Conservation (phyloP, 306 rosid species). For the Prunus fruticosa region DNA sequence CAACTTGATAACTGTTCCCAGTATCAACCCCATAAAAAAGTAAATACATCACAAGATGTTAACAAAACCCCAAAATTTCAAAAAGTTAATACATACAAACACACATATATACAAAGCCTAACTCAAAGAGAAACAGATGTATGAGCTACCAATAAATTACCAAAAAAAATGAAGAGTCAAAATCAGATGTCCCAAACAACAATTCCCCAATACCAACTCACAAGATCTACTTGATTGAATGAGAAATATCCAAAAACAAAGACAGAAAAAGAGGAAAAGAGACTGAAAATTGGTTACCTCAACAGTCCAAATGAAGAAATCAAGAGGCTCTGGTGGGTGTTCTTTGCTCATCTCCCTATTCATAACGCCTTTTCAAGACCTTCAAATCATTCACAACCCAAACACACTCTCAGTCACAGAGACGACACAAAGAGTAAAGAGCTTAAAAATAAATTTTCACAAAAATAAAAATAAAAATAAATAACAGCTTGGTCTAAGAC, state of each 20-base stretch:
- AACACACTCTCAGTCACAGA: not conserved
- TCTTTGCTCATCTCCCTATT: constrained; percentile 75
- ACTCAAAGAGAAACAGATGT: not conserved
- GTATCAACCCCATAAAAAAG: not conserved
- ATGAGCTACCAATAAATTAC: not conserved
- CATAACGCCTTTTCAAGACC: constrained; percentile 29
- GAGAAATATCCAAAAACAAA: constrained; percentile 9
- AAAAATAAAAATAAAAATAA: not conserved
- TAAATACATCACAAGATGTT: not conserved
- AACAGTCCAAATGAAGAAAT: constrained; percentile 99
- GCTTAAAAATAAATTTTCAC: not conserved
- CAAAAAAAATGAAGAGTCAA: not conserved
- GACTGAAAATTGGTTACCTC: constrained; percentile 53
- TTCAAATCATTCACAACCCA: constrained; percentile 19
- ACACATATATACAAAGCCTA: not conserved
- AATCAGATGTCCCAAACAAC: not conserved
- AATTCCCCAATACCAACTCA: not conserved
- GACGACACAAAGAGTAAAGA: constrained; percentile 5
- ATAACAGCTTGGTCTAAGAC: not conserved
- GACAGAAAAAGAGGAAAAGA: not conserved
- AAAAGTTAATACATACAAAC: too few species aligned
- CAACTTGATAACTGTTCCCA: constrained; percentile 1
- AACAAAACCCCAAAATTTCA: too few species aligned
- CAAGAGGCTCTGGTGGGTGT: constrained; percentile 95
- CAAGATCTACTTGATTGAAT: constrained; percentile 15